Percentiles rank a stretch among this genome's conserved stretches.
Conservation (phyloP, 2,329 filamentous ascomycete genomes). For the Ophiostoma australiae region DNA sequence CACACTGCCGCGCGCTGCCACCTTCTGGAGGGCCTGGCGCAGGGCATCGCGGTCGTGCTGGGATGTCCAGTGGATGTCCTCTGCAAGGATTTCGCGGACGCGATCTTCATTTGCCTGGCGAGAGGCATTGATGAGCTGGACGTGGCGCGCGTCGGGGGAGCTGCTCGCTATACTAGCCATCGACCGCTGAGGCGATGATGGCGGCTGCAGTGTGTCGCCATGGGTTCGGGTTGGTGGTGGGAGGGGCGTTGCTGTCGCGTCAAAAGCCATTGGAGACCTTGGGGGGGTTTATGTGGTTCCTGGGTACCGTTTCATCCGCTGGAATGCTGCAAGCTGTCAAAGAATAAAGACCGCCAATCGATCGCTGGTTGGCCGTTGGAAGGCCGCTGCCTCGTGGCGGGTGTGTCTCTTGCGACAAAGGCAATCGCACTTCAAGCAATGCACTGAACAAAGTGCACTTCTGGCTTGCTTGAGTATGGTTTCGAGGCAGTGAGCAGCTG, state of each 20-base stretch:
- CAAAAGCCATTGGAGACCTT: neutral
- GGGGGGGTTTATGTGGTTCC: neutral
- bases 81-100: slow-evolving; percentile 36
- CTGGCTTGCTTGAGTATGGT: neutral
- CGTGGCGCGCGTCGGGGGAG: slow-evolving; percentile 37
- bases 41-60: slow-evolving; percentile 36
- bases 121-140: slow-evolving; percentile 37
- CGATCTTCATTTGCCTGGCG: slow-evolving; percentile 38
- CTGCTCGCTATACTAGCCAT: slow-evolving; percentile 37
- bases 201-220: neutral
- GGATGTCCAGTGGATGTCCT: slow-evolving; percentile 36
- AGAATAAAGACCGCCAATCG: neutral
- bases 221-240: neutral
- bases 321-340: neutral
- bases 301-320: neutral
- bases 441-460: neutral
- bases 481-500: neutral
- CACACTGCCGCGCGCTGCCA: slow-evolving; percentile 36
- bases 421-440: neutral
- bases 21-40: slow-evolving; percentile 38
- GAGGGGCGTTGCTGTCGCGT: neutral
- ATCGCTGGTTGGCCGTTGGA: neutral
- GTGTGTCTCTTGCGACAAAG: neutral
- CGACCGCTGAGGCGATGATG: neutral
- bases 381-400: neutral